A percentile compares a stretch with the other conserved stretches of the same genome.
These are phyloP conservation scores for Raffaelea arxii DNA, from an alignment of 2,329 filamentous ascomycete genomes.

Conservation along the genomic window DNA sequence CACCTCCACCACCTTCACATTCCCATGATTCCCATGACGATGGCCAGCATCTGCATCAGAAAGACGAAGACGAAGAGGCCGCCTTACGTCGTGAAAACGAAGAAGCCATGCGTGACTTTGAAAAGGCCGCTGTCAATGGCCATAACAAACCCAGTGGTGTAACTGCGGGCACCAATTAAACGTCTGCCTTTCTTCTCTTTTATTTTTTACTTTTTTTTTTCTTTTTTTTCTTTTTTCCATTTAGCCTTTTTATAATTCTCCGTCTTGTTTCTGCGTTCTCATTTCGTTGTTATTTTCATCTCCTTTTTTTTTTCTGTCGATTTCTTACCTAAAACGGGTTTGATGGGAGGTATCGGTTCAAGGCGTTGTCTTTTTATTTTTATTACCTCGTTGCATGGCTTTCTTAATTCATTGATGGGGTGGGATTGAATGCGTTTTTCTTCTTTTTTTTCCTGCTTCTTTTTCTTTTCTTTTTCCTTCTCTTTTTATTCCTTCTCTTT, in stretches of 20 bases:
- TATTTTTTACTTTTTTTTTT: background rate
- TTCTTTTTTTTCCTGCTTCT: background rate
- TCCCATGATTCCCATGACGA: conserved; percentile 42
- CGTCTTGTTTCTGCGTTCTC: background rate
- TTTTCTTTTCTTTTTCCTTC: conserved; percentile 1
- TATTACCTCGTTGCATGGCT: background rate
- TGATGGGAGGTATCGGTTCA: too few relatives aligned
- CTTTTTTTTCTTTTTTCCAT: background rate
- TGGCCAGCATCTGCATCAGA: conserved; percentile 39
- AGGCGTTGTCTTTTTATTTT: too few relatives aligned
- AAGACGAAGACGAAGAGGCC: conserved; percentile 35
- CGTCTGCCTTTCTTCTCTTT: background rate
- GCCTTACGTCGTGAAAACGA: conserved; percentile 28
- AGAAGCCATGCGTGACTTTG: conserved; percentile 25
- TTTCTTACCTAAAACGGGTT: too few relatives aligned
- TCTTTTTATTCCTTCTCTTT: background rate
- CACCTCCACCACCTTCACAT: too few relatives aligned
- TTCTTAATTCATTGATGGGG: background rate
- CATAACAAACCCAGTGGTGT: background rate
- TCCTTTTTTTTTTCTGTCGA: conserved; percentile 1
- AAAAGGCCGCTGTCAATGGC: conserved; percentile 1
- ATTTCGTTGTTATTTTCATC: background rate
- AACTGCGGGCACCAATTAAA: background rate
- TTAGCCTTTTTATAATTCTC: too few relatives aligned
- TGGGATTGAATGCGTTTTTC: background rate